Percentiles rank a stretch among this genome's conserved stretches.
Evolutionary conservation across 805 yeast genomes (phyloP).

Genomic region (Candida krabiensis): DNA sequence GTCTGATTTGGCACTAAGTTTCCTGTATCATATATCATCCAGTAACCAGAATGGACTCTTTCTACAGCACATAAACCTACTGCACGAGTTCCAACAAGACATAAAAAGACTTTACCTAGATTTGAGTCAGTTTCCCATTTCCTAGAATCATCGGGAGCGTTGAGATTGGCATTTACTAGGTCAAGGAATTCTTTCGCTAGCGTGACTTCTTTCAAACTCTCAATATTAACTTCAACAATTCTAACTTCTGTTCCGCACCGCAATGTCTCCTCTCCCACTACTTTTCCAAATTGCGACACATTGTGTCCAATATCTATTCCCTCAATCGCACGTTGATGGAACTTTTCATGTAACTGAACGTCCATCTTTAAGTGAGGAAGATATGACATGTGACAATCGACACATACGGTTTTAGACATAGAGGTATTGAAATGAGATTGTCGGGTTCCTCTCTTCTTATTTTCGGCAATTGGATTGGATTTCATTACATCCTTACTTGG

Average conservation of each 20-base stretch:
- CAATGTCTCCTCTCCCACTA: conserved; percentile 7
- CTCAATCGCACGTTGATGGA: conserved; percentile 46
- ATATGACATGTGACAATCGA: conserved; percentile 56
- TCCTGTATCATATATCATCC: conserved; percentile 61
- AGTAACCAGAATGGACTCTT: conserved; percentile 43
- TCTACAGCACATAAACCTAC: conserved; percentile 61
- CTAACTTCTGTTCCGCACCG: conserved; percentile 8
- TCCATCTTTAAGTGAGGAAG: conserved; percentile 42
- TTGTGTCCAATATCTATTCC: conserved; percentile 16
- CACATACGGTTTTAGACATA: conserved; percentile 36
- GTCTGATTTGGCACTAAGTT: conserved; percentile 46
- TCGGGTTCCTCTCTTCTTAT: conserved; percentile 1
- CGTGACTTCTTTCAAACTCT: conserved; percentile 31
- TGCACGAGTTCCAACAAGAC: conserved; percentile 42
- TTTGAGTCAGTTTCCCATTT: conserved; percentile 23
- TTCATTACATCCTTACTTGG: too few relatives aligned
- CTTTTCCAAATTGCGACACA: conserved; percentile 8
- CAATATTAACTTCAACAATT: conserved; percentile 37
- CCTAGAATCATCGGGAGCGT: conserved; percentile 45
- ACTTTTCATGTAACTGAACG: conserved; percentile 46
- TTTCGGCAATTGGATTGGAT: too few relatives aligned
- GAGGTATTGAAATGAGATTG: conserved; percentile 23
- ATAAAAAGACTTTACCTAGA: conserved; percentile 50
- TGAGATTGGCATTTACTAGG: conserved; percentile 58
- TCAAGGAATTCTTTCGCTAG: conserved; percentile 43